A percentile compares a stretch with the other conserved stretches of the same genome.
Evolutionary conservation across 2,329 filamentous ascomycete species (phyloP).

Genomic region (Fusarium heterosporum): DNA sequence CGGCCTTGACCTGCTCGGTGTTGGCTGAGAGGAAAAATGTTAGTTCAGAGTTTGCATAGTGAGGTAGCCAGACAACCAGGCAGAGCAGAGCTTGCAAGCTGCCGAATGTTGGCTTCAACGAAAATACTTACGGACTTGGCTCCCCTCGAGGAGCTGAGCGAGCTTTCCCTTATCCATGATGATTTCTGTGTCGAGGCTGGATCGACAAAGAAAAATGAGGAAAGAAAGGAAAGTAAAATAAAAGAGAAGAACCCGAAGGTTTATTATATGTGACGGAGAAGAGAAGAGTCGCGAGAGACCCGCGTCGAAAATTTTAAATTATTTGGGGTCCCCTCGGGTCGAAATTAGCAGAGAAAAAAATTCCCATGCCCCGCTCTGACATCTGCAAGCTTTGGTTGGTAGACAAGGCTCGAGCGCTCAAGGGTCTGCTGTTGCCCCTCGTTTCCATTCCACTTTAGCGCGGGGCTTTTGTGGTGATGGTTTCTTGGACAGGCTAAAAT

Average conservation of each 20-base stretch:
- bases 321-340: constrained; percentile 32
- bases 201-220: constrained; percentile 42
- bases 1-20: constrained; percentile 88
- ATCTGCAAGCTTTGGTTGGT: constrained; percentile 21
- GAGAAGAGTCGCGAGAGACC: constrained; percentile 35
- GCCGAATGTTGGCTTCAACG: constrained; percentile 5
- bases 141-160: constrained; percentile 85
- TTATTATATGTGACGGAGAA: constrained; percentile 32
- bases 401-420: background rate
- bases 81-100: constrained; percentile 9
- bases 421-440: constrained; percentile 39
- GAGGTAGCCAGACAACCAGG: constrained; percentile 14
- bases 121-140: constrained; percentile 80
- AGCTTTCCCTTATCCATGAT: constrained; percentile 74
- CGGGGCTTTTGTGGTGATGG: constrained; percentile 40
- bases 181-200: constrained; percentile 40
- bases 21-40: constrained; percentile 70
- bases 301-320: constrained; percentile 42
- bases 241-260: constrained; percentile 38
- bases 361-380: constrained; percentile 40
- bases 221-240: constrained; percentile 15
- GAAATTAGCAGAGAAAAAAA: constrained; percentile 39
- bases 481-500: constrained; percentile 24
- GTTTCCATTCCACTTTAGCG: constrained; percentile 38
- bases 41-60: constrained; percentile 17